phyloP scores from a whole-genome alignment of 75 land plant genomes.

The Isoetes taiwanensis region DNA sequence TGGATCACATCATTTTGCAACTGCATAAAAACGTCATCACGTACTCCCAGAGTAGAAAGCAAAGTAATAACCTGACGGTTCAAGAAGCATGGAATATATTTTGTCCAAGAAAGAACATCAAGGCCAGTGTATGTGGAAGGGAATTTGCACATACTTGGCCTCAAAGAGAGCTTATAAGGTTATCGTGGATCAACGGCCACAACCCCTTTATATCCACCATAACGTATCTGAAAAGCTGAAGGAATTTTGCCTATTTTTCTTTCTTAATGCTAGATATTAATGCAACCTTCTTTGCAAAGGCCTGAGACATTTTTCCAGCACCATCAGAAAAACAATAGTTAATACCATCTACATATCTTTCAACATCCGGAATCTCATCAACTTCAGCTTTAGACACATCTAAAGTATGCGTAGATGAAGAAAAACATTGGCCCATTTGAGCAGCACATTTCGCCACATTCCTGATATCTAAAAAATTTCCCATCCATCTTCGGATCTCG shows the following conservation, averaged over 20 bases:
- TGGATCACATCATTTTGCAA: background rate
- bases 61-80: conserved; percentile 1
- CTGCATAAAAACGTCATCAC: background rate
- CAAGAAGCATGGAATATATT: background rate
- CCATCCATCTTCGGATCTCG: background rate
- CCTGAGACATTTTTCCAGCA: background rate
- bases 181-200: background rate
- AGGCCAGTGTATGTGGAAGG: background rate
- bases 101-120: background rate
- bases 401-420: background rate
- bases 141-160: conserved; percentile 2
- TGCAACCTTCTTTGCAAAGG: background rate
- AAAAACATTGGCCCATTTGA: background rate
- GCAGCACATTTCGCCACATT: conserved; percentile 6
- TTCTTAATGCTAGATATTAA: background rate
- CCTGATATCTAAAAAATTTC: background rate
- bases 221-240: conserved; percentile 1
- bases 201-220: conserved; percentile 2
- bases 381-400: background rate
- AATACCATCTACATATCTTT: background rate
- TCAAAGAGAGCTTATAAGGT: background rate
- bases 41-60: conserved; percentile 6
- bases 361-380: background rate
- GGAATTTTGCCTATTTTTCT: too few relatives aligned
- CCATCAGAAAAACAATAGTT: background rate